These are phyloP conservation scores for Notholithocarpus densiflorus DNA, from an alignment of 306 rosid species.

Conservation along the genomic window DNA sequence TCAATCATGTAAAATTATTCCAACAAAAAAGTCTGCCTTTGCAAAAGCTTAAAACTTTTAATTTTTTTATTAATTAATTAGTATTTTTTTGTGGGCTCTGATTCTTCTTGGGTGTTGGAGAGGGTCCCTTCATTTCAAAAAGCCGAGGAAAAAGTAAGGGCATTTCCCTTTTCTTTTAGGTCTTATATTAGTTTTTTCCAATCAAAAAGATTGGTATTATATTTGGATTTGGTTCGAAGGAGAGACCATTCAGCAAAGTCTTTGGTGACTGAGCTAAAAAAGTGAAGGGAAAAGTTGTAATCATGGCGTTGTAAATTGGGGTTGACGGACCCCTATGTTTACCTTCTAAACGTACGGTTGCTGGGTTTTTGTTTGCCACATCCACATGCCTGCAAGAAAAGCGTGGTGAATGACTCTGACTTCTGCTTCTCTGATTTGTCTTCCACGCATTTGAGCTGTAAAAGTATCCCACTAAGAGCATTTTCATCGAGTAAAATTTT, in stretches of 20 bases:
- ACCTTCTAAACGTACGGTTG: neutral
- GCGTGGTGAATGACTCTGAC: neutral
- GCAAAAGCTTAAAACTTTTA: constrained; percentile 26
- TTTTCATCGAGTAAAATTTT: too few relatives aligned
- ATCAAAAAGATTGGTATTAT: constrained; percentile 21
- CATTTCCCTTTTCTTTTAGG: constrained; percentile 19
- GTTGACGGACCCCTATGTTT: constrained; percentile 19
- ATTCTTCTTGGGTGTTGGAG: neutral
- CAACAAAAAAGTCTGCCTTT: constrained; percentile 41
- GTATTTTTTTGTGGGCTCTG: constrained; percentile 8
- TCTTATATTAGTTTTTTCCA: constrained; percentile 13
- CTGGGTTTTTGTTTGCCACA: constrained; percentile 13
- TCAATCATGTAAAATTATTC: constrained; percentile 50
- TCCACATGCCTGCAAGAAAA: neutral
- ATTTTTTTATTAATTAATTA: constrained; percentile 25
- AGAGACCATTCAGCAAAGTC: constrained; percentile 12
- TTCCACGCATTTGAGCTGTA: neutral
- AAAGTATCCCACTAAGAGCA: neutral
- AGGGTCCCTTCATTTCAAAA: constrained; percentile 34
- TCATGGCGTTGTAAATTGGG: constrained; percentile 32
- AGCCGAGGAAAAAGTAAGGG: constrained; percentile 14
- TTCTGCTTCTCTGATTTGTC: too few relatives aligned
- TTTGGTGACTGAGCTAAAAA: constrained; percentile 48
- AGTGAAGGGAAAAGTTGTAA: constrained; percentile 47
- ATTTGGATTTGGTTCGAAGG: constrained; percentile 41